phyloP scores from a whole-genome alignment of 306 rosid genomes.

The Prunus dulcis region DNA sequence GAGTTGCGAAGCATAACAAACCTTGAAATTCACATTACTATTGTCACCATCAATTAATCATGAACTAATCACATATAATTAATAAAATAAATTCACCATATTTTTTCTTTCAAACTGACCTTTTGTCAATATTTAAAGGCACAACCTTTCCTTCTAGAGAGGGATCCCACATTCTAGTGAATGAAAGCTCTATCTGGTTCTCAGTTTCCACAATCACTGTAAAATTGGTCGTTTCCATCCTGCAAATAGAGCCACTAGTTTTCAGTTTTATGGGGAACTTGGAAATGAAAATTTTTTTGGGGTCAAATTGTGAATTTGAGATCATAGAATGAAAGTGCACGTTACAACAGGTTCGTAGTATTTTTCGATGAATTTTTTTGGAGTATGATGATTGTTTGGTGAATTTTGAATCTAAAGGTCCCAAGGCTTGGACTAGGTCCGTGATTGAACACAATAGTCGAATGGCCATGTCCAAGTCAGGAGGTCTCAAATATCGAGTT shows the following conservation, averaged over 20 bases:
- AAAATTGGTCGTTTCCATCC: constrained; percentile 32
- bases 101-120: constrained; percentile 1
- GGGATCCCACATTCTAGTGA: constrained; percentile 34
- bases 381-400: too few relatives aligned
- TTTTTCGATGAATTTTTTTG: too few relatives aligned
- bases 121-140: constrained; percentile 31
- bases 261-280: too few relatives aligned
- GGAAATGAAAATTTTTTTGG: too few relatives aligned
- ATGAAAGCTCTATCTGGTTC: constrained; percentile 34
- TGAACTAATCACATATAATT: neutral
- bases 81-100: neutral
- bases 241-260: neutral
- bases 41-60: neutral
- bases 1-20: constrained; percentile 26
- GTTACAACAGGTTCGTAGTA: too few relatives aligned
- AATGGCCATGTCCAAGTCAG: too few relatives aligned
- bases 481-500: too few relatives aligned
- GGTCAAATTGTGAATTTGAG: too few relatives aligned
- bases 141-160: constrained; percentile 23
- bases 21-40: neutral
- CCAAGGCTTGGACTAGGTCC: too few relatives aligned
- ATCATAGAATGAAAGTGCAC: too few relatives aligned
- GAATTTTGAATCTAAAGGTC: too few relatives aligned
- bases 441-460: too few relatives aligned
- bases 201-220: constrained; percentile 26